A percentile compares a stretch with the other conserved stretches of the same genome.
Evolutionary conservation across 495 filamentous ascomycete species (phyloP).

Genomic region (Physcia stellaris): DNA sequence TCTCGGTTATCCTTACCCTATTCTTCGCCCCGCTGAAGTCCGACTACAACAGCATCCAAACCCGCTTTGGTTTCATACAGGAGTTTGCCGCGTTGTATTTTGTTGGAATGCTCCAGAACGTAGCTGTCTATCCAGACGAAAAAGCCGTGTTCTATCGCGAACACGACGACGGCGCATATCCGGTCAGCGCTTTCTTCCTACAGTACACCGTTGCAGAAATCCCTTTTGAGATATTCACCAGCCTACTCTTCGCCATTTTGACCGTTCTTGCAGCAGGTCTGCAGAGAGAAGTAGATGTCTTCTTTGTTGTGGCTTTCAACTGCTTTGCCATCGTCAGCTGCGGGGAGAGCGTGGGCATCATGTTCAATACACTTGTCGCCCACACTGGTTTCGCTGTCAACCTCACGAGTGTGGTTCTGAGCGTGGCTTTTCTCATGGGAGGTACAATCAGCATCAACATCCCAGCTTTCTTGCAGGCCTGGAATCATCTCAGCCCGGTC

Average conservation of each 20-base stretch:
- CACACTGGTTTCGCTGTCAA: slow-evolving; percentile 67
- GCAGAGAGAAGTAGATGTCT: slow-evolving; percentile 42
- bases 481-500: slow-evolving; percentile 57
- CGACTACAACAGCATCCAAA: slow-evolving; percentile 53
- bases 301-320: slow-evolving; percentile 52
- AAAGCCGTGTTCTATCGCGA: slow-evolving; percentile 50
- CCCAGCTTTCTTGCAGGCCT: slow-evolving; percentile 46
- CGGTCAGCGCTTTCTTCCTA: slow-evolving; percentile 51
- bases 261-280: slow-evolving; percentile 47
- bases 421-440: slow-evolving; percentile 50
- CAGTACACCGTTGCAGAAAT: slow-evolving; percentile 53
- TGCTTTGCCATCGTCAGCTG: slow-evolving; percentile 59
- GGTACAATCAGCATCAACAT: slow-evolving; percentile 56
- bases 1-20: slow-evolving; percentile 50
- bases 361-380: slow-evolving; percentile 61
- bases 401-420: slow-evolving; percentile 47
- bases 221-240: slow-evolving; percentile 51
- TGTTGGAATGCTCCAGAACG: slow-evolving; percentile 66
- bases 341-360: slow-evolving; percentile 63
- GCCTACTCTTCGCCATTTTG: slow-evolving; percentile 49
- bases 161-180: slow-evolving; percentile 53
- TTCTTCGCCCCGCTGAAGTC: slow-evolving; percentile 60
- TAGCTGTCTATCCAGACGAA: slow-evolving; percentile 56
- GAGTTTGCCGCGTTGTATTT: slow-evolving; percentile 59
- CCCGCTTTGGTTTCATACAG: slow-evolving; percentile 56